Percentiles rank a stretch among this genome's conserved stretches.
phyloP scores from a whole-genome alignment of 352 stramenopile species.

The Globisporangium nagaii region DNA sequence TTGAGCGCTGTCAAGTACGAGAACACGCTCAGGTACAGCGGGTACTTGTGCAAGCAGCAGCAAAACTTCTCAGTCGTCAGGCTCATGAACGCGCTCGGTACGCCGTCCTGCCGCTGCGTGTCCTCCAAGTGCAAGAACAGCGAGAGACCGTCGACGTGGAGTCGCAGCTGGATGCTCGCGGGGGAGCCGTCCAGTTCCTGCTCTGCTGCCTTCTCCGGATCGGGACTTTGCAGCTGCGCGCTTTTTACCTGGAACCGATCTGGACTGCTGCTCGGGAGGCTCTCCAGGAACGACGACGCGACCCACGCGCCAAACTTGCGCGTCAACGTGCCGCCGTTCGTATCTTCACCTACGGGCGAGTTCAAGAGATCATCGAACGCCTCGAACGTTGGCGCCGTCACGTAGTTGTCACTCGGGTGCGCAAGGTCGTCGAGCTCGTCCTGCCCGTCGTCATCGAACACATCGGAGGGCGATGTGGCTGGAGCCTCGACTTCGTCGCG shows the following conservation, averaged over 20 bases:
- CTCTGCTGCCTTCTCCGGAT: slow-evolving; percentile 5
- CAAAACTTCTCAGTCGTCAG: slow-evolving; percentile 69
- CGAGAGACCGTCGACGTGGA: slow-evolving; percentile 64
- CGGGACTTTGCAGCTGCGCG: slow-evolving; percentile 20
- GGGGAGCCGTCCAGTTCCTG: slow-evolving; percentile 21
- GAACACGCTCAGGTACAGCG: slow-evolving; percentile 63
- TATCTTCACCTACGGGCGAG: slow-evolving; percentile 8
- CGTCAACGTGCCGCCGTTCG: slow-evolving; percentile 33
- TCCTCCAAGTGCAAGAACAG: slow-evolving; percentile 59
- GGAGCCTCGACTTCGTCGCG: slow-evolving; percentile 24
- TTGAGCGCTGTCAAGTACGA: slow-evolving; percentile 70
- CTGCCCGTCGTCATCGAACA: neutral
- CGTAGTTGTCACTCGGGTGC: neutral
- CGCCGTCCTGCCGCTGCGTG: slow-evolving; percentile 21
- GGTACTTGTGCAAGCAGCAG: slow-evolving; percentile 64
- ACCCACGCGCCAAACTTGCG: slow-evolving; percentile 55
- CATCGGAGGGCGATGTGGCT: neutral
- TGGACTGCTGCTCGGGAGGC: slow-evolving; percentile 10
- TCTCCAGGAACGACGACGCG: slow-evolving; percentile 54
- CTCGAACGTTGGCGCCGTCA: neutral
- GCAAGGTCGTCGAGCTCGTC: neutral
- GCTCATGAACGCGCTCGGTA: slow-evolving; percentile 45
- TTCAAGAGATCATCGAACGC: slow-evolving; percentile 1
- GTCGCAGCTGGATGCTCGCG: slow-evolving; percentile 64
- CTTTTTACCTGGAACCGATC: neutral